phyloP scores from a whole-genome alignment of 1,284 basidiomycete species.

The Cutaneotrichosporon arboriforme region DNA sequence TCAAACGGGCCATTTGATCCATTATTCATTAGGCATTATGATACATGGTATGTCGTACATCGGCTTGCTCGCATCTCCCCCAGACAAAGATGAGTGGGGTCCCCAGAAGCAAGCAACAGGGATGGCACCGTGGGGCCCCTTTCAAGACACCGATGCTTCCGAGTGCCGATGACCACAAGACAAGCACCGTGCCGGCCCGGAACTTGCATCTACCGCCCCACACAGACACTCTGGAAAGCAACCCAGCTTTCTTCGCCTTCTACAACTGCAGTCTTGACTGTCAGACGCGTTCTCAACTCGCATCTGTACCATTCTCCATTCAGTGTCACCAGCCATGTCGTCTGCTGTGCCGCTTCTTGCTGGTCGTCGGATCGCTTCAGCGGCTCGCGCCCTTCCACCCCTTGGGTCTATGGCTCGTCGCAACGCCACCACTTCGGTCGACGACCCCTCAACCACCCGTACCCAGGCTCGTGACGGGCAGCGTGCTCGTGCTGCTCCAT shows the following conservation, averaged over 20 bases:
- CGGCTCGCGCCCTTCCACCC: background rate
- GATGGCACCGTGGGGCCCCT: too few relatives aligned
- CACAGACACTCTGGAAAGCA: background rate
- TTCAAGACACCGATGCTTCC: background rate
- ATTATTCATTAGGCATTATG: too few relatives aligned
- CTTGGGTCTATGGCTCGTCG: background rate
- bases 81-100: background rate
- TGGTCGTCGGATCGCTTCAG: background rate
- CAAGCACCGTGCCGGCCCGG: slow-evolving; percentile 7
- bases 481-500: slow-evolving; percentile 5
- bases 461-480: slow-evolving; percentile 7
- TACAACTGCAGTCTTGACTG: background rate
- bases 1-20: too few relatives aligned
- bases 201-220: background rate
- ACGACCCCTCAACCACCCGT: slow-evolving; percentile 9
- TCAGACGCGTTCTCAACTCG: background rate
- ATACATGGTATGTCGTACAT: too few relatives aligned
- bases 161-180: background rate
- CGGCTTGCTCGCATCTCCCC: too few relatives aligned
- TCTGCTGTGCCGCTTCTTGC: slow-evolving; percentile 1
- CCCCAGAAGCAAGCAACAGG: too few relatives aligned
- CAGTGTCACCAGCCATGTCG: background rate
- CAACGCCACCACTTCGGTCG: slow-evolving; percentile 9
- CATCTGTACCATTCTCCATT: background rate
- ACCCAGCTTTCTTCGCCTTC: background rate